phyloP scores from a whole-genome alignment of 1,139 yeast species.

The Groenewaldozyma sp. region DNA sequence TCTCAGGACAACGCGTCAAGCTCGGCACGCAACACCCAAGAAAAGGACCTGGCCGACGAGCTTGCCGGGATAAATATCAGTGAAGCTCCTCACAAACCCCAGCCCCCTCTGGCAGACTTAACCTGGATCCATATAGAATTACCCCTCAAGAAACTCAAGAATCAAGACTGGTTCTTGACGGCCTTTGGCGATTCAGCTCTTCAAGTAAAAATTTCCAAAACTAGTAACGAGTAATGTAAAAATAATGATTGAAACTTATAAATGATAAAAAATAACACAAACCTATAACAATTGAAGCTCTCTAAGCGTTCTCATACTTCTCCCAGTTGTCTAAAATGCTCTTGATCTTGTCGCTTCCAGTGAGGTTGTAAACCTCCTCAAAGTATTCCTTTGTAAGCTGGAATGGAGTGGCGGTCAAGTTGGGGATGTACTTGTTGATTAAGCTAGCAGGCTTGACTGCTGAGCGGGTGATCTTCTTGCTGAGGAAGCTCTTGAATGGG shows the following conservation, averaged over 20 bases:
- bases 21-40: slow-evolving; percentile 3
- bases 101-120: too few species aligned
- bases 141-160: slow-evolving; percentile 16
- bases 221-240: background rate
- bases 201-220: slow-evolving; percentile 12
- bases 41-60: background rate
- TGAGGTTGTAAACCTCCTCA: slow-evolving; percentile 86
- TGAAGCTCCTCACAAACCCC: too few species aligned
- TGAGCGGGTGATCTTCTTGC: slow-evolving; percentile 89
- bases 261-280: background rate
- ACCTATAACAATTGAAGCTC: background rate
- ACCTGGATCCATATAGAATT: slow-evolving; percentile 14
- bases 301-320: slow-evolving; percentile 39
- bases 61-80: too few species aligned
- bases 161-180: slow-evolving; percentile 16
- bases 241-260: background rate
- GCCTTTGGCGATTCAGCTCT: slow-evolving; percentile 31
- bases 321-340: slow-evolving; percentile 93
- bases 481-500: slow-evolving; percentile 96
- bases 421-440: slow-evolving; percentile 93
- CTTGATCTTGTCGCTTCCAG: slow-evolving; percentile 87
- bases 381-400: slow-evolving; percentile 93
- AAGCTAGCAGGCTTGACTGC: slow-evolving; percentile 92
- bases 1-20: background rate
- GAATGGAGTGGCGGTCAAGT: slow-evolving; percentile 96